A percentile compares a stretch with the other conserved stretches of the same genome.
Conservation (phyloP, 2,329 filamentous ascomycete genomes). For the Xylaria sp. region DNA sequence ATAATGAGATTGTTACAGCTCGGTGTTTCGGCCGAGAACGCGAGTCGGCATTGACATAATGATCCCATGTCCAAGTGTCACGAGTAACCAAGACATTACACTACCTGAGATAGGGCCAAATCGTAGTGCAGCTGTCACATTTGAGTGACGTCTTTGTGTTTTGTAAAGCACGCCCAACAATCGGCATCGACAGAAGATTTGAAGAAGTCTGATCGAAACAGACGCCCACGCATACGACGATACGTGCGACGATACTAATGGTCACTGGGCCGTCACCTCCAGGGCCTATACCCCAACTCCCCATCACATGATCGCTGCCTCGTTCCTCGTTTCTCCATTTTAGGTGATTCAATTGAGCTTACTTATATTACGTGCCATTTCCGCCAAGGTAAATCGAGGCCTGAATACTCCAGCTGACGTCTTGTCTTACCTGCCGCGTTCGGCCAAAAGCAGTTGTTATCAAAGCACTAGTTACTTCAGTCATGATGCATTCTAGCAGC, state of each 20-base stretch:
- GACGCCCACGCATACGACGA: background rate
- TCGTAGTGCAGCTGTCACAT: background rate
- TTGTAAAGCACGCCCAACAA: background rate
- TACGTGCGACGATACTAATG: constrained; percentile 19
- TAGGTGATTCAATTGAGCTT: constrained; percentile 9
- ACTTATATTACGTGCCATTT: constrained; percentile 10
- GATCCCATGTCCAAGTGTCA: constrained; percentile 3
- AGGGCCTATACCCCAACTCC: constrained; percentile 20
- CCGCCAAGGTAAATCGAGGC: constrained; percentile 9
- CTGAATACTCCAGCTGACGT: constrained; percentile 26
- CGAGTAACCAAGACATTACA: background rate
- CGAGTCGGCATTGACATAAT: background rate
- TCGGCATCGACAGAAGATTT: background rate
- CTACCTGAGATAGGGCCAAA: background rate
- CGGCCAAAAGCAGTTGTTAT: constrained; percentile 1
- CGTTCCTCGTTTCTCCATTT: constrained; percentile 6
- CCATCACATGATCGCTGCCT: constrained; percentile 31
- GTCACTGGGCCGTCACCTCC: constrained; percentile 14
- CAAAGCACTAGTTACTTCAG: background rate
- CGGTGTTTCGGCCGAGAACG: constrained; percentile 8
- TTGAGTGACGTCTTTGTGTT: background rate
- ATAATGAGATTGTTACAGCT: background rate
- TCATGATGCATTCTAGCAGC: constrained; percentile 3
- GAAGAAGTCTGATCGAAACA: constrained; percentile 2
- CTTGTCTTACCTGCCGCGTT: constrained; percentile 24